Base-by-base conservation (phyloP, 148 eudicot genomes). In the Cornus kousa region DNA sequence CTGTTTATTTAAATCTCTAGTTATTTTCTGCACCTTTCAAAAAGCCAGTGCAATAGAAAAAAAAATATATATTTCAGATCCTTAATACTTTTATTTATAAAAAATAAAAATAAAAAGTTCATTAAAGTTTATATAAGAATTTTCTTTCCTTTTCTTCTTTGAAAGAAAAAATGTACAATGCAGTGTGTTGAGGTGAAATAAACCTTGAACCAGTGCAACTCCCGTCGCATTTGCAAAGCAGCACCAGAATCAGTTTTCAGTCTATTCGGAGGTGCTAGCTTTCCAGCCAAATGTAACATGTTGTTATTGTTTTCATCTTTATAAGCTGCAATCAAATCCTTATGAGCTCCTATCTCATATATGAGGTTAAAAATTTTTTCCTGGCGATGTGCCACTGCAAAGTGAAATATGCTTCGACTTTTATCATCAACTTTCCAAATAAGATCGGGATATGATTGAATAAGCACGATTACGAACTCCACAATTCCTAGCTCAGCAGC, bases 211-310 rank as follows among this genome's bases (percentile, higher is more conserved):
- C 86, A 83, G 14, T 48, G 66, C 59, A 83, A 48, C 53, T 83
- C 86, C 17, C 74, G 62, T 33, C 80, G 85, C 87, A 87, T 57
- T 46, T 87, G 89, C 7, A 87, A 64, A 12, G 87, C 87, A 13
- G 85, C 80, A 22, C 87, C 89, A 1, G 87, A 80, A 2, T 77
- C 78, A 9, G 48, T 71, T 7, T 72, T 68, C 11, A 87, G 84
- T 50, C 73, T 68, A 35, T 82, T 68, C 31, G 80, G 24, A 23
- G 81, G 67, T 0, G 87, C 82, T 24, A 82, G 43, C 13, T 32
- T 80, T 33, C 77, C 89, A 28, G 85, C 87, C 50, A 87, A 75
- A 35, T 87, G 89, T 35, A 87, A 73, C 8, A 87, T 84, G 78
- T 72, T 84, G 50, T 57, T 72, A 35, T 68, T 70, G 22, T 32